Base-by-base conservation (phyloP, 768 basidiomycete species). In the Pisolithus sp. region DNA sequence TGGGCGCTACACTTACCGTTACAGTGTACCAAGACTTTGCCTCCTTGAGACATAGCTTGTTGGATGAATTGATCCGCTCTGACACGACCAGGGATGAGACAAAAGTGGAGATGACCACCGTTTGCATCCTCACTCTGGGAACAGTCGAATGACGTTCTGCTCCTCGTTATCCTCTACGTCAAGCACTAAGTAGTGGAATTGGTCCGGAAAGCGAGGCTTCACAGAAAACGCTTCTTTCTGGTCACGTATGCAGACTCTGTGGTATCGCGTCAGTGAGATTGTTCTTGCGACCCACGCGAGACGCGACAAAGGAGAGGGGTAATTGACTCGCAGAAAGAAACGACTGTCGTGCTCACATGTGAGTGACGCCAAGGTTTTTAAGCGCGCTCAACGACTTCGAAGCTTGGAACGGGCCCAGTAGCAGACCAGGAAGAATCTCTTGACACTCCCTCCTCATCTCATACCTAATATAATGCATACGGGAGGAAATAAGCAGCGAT, bases 391-490 rank as follows among this genome's bases (percentile, higher is more conserved):
- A 71, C 1, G 86, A 85, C 65, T 93, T 94, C 1, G 89, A 91
- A 8, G 87, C 89, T 57, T 89, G 86, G 55, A 93, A 91, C 3
- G 93, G 92, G 0, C 93, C 93, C 6, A 96, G 80, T 24, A 82
- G 74, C 36, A 96, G 81, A 17, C 82, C 82, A 23, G 89, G 86
- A 0, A 90, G 73, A 57, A 95, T 94, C 67, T 93, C 88, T 71
- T 96, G 93, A 59, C 90, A 92, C 61, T 94, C 87, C n/a, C 93
- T 76, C 28, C 93, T 78, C 93, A 96, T 94, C 70, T 95, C 93
- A 62, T 96, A 96, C 61, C 88, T 91, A 42, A 4, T 49, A 26
- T 20, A 24, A 37, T 49, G 54, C 57, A 31, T 20, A 51, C 48
- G 5, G 12, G 34, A 34, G 3, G 58, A 61, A 48, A 9, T 15